Evolutionary conservation across 805 yeast species (phyloP), one percentile per base, ranked within the genome.

Genomic region (Ogataea philodendri): DNA sequence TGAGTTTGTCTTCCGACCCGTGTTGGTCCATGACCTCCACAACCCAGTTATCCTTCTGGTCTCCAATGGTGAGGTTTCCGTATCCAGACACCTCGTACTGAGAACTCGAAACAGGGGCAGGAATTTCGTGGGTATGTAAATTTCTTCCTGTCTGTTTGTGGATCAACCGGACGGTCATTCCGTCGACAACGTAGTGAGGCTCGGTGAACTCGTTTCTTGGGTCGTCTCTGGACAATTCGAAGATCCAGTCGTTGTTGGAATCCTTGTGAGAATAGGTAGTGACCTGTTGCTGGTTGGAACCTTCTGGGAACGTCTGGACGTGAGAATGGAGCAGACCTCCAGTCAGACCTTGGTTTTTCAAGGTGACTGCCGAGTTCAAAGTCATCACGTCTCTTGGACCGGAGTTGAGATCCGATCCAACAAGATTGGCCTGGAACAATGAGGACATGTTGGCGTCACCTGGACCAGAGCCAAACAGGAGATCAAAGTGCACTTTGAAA

Each of bases 211-310:
- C 39, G 32, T 44, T 52, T 46, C 68, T 55, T 28, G 54, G 54
- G 23, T 67, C 65, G 6, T 63, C 71, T 58, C 84, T 69, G 18
- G 69, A 71, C 52, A 81, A 71, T 49, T 82, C 81, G 48, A 87
- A 67, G 18, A 71, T 52, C 84, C 96, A 89, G 36, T 83, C 76
- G 59, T 90, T 93, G 63, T 93, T 90, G 35, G 70, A 63, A 59
- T 93, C 97, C 57, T 86, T 86, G 61, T 79, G 87, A 13, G 89
- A 85, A 59, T 93, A 93, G 5, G 93, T 85, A 17, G 98, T 93
- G 32, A 93, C 72, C 62, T 93, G 99, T 60, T 89, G 97, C 63
- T 93, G 97, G 44, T 74, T 72, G 2, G 96, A 85, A 3, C 97
- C 97, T 46, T 78, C 87, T 10, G 98, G 98, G 57, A 81, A 93